Evolutionary conservation across 331 rosid species (phyloP).

Genomic region (Pyracantha coccinea): DNA sequence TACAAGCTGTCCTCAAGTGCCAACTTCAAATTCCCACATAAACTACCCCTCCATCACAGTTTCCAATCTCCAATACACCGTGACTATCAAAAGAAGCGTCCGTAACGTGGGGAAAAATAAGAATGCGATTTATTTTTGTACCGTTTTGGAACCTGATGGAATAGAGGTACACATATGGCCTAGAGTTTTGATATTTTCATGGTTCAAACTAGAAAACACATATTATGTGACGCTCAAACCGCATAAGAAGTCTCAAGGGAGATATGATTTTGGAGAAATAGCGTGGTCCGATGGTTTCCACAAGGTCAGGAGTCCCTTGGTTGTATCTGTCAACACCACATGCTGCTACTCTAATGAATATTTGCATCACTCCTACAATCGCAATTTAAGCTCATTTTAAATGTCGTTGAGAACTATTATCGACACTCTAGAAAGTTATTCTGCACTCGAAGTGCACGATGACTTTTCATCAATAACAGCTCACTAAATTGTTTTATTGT

Average conservation of each 20-base stretch:
- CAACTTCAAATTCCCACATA: constrained; percentile 12
- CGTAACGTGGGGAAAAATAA: constrained; percentile 27
- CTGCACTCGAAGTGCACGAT: fast-evolving
- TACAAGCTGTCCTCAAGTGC: constrained; percentile 15
- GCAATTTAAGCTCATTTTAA: neutral
- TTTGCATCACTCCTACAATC: neutral
- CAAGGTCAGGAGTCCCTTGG: constrained; percentile 29
- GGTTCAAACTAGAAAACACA: constrained; percentile 21
- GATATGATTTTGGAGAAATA: constrained; percentile 48
- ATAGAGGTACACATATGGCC: constrained; percentile 43
- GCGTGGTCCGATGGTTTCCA: constrained; percentile 47
- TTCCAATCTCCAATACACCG: constrained; percentile 24
- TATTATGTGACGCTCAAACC: constrained; percentile 33
- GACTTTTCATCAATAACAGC: neutral
- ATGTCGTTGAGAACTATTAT: too few species aligned
- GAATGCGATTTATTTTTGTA: constrained; percentile 26
- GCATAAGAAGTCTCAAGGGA: constrained; percentile 19
- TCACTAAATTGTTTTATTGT: neutral
- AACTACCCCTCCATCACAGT: constrained; percentile 47
- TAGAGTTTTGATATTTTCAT: constrained; percentile 31
- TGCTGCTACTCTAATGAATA: too few species aligned
- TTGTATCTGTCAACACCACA: constrained; percentile 19
- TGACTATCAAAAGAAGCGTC: constrained; percentile 32
- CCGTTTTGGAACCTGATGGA: constrained; percentile 27
- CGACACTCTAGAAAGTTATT: too few species aligned